These are phyloP conservation scores for Tuber indicum DNA, from an alignment of 495 filamentous ascomycete genomes.

Conservation along the genomic window DNA sequence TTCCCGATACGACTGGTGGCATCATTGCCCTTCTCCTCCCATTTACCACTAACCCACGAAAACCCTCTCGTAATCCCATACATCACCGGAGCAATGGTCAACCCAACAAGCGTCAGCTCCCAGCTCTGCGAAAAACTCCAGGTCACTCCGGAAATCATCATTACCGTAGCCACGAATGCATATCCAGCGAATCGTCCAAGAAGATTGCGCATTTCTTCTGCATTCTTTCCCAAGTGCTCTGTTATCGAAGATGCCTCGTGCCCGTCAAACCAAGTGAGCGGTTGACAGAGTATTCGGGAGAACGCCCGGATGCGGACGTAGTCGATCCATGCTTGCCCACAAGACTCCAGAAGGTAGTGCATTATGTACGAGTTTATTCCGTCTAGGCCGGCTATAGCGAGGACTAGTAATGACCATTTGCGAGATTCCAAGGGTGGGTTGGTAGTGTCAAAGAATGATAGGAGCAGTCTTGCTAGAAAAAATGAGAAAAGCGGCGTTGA, in stretches of 20 bases:
- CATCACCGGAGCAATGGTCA: conserved; percentile 62
- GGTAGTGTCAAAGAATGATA: conserved; percentile 54
- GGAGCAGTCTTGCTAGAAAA: conserved; percentile 66
- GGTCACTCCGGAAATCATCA: conserved; percentile 58
- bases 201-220: conserved; percentile 79
- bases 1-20: conserved; percentile 51
- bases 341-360: conserved; percentile 63
- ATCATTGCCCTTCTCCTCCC: conserved; percentile 63
- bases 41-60: conserved; percentile 55
- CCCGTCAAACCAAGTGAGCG: conserved; percentile 75
- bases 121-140: conserved; percentile 74
- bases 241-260: conserved; percentile 60
- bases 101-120: conserved; percentile 72
- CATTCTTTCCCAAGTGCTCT: conserved; percentile 70
- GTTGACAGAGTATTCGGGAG: conserved; percentile 66
- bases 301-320: conserved; percentile 62
- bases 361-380: conserved; percentile 57
- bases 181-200: conserved; percentile 70
- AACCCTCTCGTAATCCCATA: conserved; percentile 59
- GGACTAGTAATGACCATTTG: conserved; percentile 63
- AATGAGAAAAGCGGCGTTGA: conserved; percentile 72
- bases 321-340: conserved; percentile 75
- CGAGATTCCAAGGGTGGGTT: conserved; percentile 48
- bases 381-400: conserved; percentile 63
- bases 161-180: conserved; percentile 56